These are phyloP conservation scores for Porcisia deanei DNA, from an alignment of 208 protist species.

Conservation along the genomic window DNA sequence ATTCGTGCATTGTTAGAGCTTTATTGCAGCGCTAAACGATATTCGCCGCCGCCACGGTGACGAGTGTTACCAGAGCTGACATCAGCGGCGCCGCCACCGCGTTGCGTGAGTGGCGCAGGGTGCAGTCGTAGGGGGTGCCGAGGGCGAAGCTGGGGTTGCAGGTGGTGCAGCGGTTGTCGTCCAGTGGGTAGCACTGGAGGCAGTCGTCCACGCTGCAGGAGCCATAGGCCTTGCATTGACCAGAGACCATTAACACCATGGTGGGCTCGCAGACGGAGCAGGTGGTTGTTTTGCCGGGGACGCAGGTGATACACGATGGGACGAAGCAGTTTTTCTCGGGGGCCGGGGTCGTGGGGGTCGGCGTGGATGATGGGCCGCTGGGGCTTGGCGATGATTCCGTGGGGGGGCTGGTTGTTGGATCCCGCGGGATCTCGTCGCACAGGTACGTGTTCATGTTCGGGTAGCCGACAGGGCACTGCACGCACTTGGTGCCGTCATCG, in stretches of 20 bases:
- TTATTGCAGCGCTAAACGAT: background rate
- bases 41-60: background rate
- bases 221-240: slow-evolving; percentile 10
- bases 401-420: background rate
- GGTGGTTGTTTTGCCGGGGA: background rate
- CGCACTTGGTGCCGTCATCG: slow-evolving; percentile 5
- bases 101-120: background rate
- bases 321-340: background rate
- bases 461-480: slow-evolving; percentile 11
- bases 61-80: background rate
- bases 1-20: background rate
- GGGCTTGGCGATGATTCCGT: too few relatives aligned
- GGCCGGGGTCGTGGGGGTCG: background rate
- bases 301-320: background rate
- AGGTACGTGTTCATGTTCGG: slow-evolving; percentile 1
- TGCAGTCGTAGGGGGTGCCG: slow-evolving; percentile 19
- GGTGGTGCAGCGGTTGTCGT: slow-evolving; percentile 21
- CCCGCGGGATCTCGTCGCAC: background rate
- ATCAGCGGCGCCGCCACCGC: background rate
- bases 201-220: slow-evolving; percentile 17
- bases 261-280: slow-evolving; percentile 3
- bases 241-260: slow-evolving; percentile 5
- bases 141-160: slow-evolving; percentile 17
- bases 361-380: too few relatives aligned
- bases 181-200: slow-evolving; percentile 15